Conservation (phyloP, 2,329 filamentous ascomycete species). For the Hymenoscyphus fructigenus region DNA sequence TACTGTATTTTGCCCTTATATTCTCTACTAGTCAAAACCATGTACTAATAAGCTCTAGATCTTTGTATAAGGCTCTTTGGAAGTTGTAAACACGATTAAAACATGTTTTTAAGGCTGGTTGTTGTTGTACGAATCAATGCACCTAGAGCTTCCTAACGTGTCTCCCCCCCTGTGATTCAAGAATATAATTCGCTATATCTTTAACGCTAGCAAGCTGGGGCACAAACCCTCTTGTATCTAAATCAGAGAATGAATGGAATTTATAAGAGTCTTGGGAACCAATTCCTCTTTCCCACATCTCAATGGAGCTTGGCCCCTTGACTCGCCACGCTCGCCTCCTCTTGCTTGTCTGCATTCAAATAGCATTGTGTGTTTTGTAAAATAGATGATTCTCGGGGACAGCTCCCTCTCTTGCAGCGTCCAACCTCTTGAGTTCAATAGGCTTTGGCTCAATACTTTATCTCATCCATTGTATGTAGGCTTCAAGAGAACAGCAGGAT, state of each 20-base stretch:
- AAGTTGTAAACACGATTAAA: no score
- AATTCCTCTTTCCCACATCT: neutral
- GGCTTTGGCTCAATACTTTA: neutral
- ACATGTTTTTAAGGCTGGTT: no score
- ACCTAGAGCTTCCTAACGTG: no score
- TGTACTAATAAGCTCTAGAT: no score
- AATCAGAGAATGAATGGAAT: neutral
- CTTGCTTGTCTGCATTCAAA: constrained; percentile 15
- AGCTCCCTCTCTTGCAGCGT: constrained; percentile 21
- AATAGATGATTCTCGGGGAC: constrained; percentile 16
- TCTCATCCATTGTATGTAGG: constrained; percentile 1
- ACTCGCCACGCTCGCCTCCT: constrained; percentile 2
- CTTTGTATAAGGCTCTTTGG: no score
- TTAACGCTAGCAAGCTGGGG: no score
- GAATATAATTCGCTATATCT: no score
- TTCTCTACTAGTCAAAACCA: no score
- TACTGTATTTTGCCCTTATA: no score
- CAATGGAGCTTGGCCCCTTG: neutral
- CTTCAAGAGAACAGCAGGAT: constrained; percentile 1
- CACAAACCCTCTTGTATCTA: no score
- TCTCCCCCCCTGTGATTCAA: no score
- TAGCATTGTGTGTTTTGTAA: constrained; percentile 11
- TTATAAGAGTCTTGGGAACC: constrained; percentile 1
- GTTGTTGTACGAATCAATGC: no score
- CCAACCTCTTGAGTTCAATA: constrained; percentile 14